Percentiles rank a stretch among this genome's conserved stretches.
Conservation (phyloP, 306 rosid genomes). For the Trifolium pratense region DNA sequence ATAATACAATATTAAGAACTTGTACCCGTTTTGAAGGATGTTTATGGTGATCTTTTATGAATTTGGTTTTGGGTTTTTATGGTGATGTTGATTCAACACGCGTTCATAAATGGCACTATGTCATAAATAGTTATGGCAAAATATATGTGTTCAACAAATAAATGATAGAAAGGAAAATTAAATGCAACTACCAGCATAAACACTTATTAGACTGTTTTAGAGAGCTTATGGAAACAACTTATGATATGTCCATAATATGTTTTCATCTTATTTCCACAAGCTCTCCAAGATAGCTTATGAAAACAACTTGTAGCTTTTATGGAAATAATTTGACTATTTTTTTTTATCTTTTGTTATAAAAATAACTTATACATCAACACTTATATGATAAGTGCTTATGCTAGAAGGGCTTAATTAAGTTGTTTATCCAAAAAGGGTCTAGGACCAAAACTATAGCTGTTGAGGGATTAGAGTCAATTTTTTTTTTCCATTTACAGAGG, state of each 20-base stretch:
- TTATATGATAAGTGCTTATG: background rate
- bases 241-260: background rate
- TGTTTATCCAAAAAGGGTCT: background rate
- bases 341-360: background rate
- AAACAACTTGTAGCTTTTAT: background rate
- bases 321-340: background rate
- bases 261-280: background rate
- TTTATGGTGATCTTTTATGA: constrained; percentile 14
- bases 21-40: constrained; percentile 18
- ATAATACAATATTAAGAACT: constrained; percentile 22
- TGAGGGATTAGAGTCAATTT: constrained; percentile 15
- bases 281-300: background rate
- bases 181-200: background rate
- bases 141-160: constrained; percentile 20
- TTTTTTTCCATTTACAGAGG: constrained; percentile 19
- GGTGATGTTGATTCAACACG: constrained; percentile 16
- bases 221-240: background rate
- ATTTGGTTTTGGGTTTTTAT: constrained; percentile 34
- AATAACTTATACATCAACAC: background rate
- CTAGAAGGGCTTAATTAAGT: background rate
- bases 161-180: constrained; percentile 14
- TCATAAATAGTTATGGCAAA: background rate
- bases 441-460: background rate
- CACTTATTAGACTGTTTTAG: background rate
- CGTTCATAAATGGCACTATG: constrained; percentile 24